Percentiles rank a stretch among this genome's conserved stretches.
phyloP scores from a whole-genome alignment of 352 stramenopile genomes.

The Phytophthora palmivora region DNA sequence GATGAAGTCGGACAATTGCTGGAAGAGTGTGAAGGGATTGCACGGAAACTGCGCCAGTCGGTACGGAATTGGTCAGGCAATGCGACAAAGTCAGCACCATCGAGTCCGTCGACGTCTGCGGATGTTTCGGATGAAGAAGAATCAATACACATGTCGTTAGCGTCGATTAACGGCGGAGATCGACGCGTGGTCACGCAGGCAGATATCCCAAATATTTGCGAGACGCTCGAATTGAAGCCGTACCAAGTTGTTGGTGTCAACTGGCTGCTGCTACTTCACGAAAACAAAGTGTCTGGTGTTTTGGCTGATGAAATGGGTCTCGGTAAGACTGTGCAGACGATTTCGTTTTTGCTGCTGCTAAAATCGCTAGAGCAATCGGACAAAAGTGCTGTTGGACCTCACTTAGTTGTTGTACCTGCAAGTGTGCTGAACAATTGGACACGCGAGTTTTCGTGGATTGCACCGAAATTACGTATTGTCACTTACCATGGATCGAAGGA shows the following conservation, averaged over 20 bases:
- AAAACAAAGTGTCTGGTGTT: constrained; percentile 84
- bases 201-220: constrained; percentile 74
- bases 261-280: constrained; percentile 78
- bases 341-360: constrained; percentile 77
- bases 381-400: constrained; percentile 57
- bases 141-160: constrained; percentile 64
- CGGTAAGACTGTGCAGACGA: constrained; percentile 94
- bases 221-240: constrained; percentile 81
- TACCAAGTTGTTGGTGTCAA: constrained; percentile 89
- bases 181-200: constrained; percentile 65
- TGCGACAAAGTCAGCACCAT: constrained; percentile 33
- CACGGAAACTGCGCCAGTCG: constrained; percentile 62
- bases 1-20: constrained; percentile 77
- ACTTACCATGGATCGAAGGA: constrained; percentile 86
- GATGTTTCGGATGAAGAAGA: constrained; percentile 59
- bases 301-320: constrained; percentile 93
- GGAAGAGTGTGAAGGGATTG: constrained; percentile 69
- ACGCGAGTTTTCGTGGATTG: constrained; percentile 94
- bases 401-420: constrained; percentile 94
- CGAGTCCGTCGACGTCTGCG: constrained; percentile 32
- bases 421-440: constrained; percentile 95
- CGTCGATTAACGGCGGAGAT: constrained; percentile 48
- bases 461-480: constrained; percentile 87
- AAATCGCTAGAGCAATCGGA: constrained; percentile 45
- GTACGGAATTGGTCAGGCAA: constrained; percentile 69